Base-by-base conservation (phyloP, 306 rosid genomes). In the Corylus avellana region DNA sequence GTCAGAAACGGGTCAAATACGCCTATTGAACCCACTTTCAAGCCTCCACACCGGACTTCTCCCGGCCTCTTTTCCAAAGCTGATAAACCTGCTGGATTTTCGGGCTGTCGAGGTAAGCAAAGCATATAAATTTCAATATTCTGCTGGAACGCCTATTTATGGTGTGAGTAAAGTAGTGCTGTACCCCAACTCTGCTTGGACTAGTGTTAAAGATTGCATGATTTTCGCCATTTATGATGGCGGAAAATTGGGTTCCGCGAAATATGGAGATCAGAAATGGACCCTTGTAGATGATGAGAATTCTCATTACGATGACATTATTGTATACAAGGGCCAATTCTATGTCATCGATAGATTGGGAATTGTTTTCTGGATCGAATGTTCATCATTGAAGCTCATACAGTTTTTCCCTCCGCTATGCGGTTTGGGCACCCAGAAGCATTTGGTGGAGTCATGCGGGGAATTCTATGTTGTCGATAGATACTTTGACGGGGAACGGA, bases 381-480 rank as follows among this genome's bases (percentile, higher is more conserved):
- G 73, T 68, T 78, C 69, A 0, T 70, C 80, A 3, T 17, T 81
- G 18, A 76, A 78, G 51, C 7, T 85, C 84, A 78, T 76, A 32
- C 86, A 56, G 18, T 76, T 83, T 84, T 78, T 86, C 8, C 88
- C 86, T 9, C 64, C 16, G 1, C 10, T 83, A 4, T 12, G 46
- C 4, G 81, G 76, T 7, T 50, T 32, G 3, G 84, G 84, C 0
- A 46, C 39, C 5, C 64, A 12, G 74, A 85, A 88, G 77, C 66
- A 78, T 11, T 73, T 88, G 84, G 84, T 88, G 27, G 87, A 72
- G 77, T 83, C 48, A 7, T 32, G 77, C 20, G 88, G 89, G 9
- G 77, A 80, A 37, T 87, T 88, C 14, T 81, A 76, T 61, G 83
- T 85, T 13, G 79, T 88, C 35, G 91, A 83, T 74, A 61, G 81